A percentile compares a stretch with the other conserved stretches of the same genome.
Evolutionary conservation across 2,329 filamentous ascomycete genomes (phyloP).

Genomic region (Mycosphaerella sp.): DNA sequence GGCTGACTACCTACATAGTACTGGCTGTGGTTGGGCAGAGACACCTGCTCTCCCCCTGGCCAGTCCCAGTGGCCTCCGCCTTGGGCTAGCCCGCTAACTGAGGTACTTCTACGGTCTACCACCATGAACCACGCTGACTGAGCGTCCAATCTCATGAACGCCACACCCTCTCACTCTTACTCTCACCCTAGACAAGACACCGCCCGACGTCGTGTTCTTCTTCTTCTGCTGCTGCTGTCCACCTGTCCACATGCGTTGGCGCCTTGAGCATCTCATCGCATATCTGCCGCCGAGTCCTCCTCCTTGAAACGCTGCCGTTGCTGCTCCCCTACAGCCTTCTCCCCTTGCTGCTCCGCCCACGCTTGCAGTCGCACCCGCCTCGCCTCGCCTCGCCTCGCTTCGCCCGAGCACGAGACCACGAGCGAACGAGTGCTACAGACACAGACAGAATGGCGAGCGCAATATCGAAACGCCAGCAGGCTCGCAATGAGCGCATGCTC

Average conservation of each 20-base stretch:
- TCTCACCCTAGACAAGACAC: too few relatives aligned
- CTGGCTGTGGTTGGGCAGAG: too few relatives aligned
- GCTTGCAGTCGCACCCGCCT: constrained; percentile 3
- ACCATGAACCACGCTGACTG: not conserved
- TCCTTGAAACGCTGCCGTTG: not conserved
- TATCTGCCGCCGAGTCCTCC: not conserved
- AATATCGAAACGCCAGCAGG: constrained; percentile 93
- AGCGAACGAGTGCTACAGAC: not conserved
- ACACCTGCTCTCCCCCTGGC: too few relatives aligned
- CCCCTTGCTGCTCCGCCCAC: not conserved
- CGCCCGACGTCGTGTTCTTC: too few relatives aligned
- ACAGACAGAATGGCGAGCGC: constrained; percentile 56
- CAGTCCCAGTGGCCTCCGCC: too few relatives aligned
- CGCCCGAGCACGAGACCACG: constrained; percentile 3
- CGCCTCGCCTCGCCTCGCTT: not conserved
- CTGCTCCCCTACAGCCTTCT: not conserved
- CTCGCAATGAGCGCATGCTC: constrained; percentile 86
- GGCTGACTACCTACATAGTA: too few relatives aligned
- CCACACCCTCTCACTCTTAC: not conserved
- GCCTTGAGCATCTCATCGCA: not conserved
- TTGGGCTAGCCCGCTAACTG: too few relatives aligned
- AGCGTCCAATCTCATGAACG: not conserved
- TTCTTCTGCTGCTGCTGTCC: not conserved
- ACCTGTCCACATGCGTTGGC: not conserved
- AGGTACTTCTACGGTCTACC: too few relatives aligned